These are phyloP conservation scores for Pueraria montana DNA, from an alignment of 306 rosid species.

Conservation along the genomic window DNA sequence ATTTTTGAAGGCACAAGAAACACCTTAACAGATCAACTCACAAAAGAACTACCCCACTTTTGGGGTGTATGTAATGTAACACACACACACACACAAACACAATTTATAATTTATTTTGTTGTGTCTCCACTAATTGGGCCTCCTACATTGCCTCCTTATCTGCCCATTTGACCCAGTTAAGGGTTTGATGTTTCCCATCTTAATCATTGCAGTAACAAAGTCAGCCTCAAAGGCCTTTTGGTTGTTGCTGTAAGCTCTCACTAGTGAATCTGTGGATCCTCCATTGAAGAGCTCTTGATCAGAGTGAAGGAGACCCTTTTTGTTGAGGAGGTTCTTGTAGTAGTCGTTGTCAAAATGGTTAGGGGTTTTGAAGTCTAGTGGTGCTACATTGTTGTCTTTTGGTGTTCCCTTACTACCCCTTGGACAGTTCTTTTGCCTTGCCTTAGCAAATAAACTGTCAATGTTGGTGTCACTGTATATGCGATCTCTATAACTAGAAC, in stretches of 20 bases:
- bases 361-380: constrained; percentile 66
- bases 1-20: constrained; percentile 15
- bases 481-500: constrained; percentile 49
- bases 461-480: constrained; percentile 70
- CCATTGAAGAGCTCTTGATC: constrained; percentile 81
- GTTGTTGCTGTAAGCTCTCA: constrained; percentile 57
- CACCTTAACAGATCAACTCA: constrained; percentile 21
- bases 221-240: constrained; percentile 53
- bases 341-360: constrained; percentile 67
- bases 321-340: constrained; percentile 70
- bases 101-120: neutral
- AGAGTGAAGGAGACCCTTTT: constrained; percentile 80
- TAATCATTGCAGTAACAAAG: constrained; percentile 75
- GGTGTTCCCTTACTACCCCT: constrained; percentile 32
- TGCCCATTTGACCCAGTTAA: constrained; percentile 79
- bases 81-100: neutral
- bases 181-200: constrained; percentile 83
- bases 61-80: constrained; percentile 14
- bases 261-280: constrained; percentile 73
- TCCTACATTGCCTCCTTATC: constrained; percentile 74
- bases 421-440: constrained; percentile 67
- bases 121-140: constrained; percentile 43
- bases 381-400: constrained; percentile 70
- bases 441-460: constrained; percentile 59
- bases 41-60: constrained; percentile 38